phyloP scores from a whole-genome alignment of 768 basidiomycete genomes.

The Suillus subaureus region DNA sequence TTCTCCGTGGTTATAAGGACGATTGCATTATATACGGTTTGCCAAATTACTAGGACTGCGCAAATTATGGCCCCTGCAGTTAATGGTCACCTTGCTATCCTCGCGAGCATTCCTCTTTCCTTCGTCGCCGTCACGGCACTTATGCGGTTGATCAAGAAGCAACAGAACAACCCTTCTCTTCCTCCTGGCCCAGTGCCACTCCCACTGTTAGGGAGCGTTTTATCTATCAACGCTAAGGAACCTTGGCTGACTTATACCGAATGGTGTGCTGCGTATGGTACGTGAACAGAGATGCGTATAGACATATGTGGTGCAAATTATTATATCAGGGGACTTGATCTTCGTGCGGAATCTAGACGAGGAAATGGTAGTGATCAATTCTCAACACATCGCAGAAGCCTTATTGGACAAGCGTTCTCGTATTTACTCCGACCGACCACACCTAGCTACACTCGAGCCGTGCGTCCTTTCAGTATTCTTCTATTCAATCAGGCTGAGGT shows the following conservation, averaged over 20 bases:
- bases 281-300: background rate
- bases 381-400: constrained; percentile 1
- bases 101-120: background rate
- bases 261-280: constrained; percentile 17
- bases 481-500: background rate
- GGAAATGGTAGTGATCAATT: constrained; percentile 7
- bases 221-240: background rate
- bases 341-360: constrained; percentile 6
- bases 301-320: background rate
- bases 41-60: no score
- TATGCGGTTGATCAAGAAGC: background rate
- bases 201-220: background rate
- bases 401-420: constrained; percentile 12
- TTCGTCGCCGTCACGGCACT: background rate
- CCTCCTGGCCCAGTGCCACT: background rate
- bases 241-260: background rate
- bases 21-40: background rate
- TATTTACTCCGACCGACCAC: constrained; percentile 13
- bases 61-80: background rate
- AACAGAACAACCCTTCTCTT: background rate
- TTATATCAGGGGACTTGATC: constrained; percentile 5
- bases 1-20: background rate
- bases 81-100: background rate
- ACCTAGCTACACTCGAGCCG: constrained; percentile 8
- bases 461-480: background rate